phyloP scores from a whole-genome alignment of 2,329 filamentous ascomycete genomes.

The Acarospora socialis region DNA sequence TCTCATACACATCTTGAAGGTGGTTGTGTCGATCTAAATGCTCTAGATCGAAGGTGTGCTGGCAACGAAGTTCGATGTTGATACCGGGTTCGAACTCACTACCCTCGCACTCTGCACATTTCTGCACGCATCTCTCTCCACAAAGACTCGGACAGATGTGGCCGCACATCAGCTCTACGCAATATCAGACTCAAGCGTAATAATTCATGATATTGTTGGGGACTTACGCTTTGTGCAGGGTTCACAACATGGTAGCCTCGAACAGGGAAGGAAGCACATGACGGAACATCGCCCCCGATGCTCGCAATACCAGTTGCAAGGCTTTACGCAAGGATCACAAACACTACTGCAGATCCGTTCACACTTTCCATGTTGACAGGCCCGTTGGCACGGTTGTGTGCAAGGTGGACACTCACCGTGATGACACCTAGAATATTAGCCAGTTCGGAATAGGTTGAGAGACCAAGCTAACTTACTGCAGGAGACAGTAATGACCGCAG shows the following conservation, averaged over 20 bases:
- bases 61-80: no score
- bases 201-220: background rate
- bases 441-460: background rate
- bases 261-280: slow-evolving; percentile 12
- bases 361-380: slow-evolving; percentile 10
- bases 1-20: slow-evolving; percentile 4
- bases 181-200: no score
- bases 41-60: slow-evolving; percentile 11
- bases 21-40: slow-evolving; percentile 5
- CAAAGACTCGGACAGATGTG: slow-evolving; percentile 13
- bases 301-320: slow-evolving; percentile 6
- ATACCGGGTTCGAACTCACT: no score
- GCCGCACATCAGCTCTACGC: slow-evolving; percentile 6
- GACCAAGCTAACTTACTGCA: background rate
- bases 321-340: slow-evolving; percentile 10
- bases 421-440: slow-evolving; percentile 8
- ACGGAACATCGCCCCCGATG: slow-evolving; percentile 6
- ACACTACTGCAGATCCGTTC: slow-evolving; percentile 5
- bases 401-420: slow-evolving; percentile 10
- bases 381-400: slow-evolving; percentile 5
- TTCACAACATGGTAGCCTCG: slow-evolving; percentile 7
- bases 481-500: slow-evolving; percentile 11
- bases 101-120: slow-evolving; percentile 7
- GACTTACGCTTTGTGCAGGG: slow-evolving; percentile 2
- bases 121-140: slow-evolving; percentile 8